A percentile compares a stretch with the other conserved stretches of the same genome.
These are phyloP conservation scores for Zygnema circumcarinatum DNA, from an alignment of 139 green algal species.

Conservation along the genomic window DNA sequence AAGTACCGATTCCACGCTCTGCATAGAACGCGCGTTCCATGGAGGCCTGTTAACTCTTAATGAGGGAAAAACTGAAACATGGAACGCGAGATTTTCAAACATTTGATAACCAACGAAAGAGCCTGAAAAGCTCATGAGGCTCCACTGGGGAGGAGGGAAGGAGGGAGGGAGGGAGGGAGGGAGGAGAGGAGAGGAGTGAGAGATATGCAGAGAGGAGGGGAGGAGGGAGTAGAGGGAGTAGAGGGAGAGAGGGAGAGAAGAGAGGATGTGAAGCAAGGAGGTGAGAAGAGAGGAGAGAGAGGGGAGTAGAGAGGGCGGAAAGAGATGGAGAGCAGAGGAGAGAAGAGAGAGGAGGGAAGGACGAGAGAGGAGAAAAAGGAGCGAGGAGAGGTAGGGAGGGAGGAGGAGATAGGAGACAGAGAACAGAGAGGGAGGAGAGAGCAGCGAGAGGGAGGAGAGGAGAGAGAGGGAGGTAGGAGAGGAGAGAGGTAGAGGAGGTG, in stretches of 20 bases:
- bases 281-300: neutral
- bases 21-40: neutral
- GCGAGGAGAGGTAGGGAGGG: no score
- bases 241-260: neutral
- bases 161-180: neutral
- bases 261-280: neutral
- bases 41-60: neutral
- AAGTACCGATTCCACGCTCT: neutral
- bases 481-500: no score
- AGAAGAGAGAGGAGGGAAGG: neutral
- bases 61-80: no score
- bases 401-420: no score
- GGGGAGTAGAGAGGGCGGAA: neutral
- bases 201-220: neutral
- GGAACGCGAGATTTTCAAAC: no score
- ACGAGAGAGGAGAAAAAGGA: neutral
- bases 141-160: neutral
- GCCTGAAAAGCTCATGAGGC: neutral
- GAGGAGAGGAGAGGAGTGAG: neutral
- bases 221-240: neutral
- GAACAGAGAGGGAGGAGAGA: no score
- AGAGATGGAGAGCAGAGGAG: neutral
- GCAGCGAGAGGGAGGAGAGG: no score
- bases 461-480: no score
- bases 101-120: no score